Evolutionary conservation across 768 basidiomycete species (phyloP).

Genomic region (Fomitopsis serialis): DNA sequence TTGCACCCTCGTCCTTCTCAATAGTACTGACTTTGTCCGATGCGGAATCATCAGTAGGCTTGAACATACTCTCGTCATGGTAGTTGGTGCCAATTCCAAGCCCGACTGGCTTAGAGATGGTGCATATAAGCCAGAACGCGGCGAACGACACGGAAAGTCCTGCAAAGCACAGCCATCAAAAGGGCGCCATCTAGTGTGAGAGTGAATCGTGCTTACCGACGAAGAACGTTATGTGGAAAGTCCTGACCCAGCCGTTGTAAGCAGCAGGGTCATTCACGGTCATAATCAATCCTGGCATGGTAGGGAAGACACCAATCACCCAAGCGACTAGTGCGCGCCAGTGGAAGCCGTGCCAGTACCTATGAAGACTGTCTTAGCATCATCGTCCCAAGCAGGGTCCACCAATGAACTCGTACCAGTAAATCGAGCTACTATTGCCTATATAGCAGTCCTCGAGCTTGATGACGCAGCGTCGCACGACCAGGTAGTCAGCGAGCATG

Average conservation of each 20-base stretch:
- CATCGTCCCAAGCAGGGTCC: neutral
- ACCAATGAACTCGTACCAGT: neutral
- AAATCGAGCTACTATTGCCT: neutral
- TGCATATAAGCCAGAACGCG: neutral
- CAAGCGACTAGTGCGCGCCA: slow-evolving; percentile 2
- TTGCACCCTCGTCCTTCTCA: no score
- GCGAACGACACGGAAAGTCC: neutral
- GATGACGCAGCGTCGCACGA: neutral
- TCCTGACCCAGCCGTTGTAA: neutral
- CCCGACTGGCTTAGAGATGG: neutral
- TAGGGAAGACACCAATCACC: neutral
- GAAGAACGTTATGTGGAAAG: slow-evolving; percentile 1
- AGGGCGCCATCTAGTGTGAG: no score
- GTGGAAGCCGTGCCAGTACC: slow-evolving; percentile 3
- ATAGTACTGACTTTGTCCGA: no score
- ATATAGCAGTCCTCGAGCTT: slow-evolving; percentile 2
- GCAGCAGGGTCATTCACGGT: neutral
- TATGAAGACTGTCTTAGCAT: neutral
- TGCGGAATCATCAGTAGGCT: no score
- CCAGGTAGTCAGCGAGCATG: slow-evolving; percentile 2
- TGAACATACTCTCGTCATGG: neutral
- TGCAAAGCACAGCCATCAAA: neutral
- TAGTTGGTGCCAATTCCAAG: neutral
- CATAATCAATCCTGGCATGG: slow-evolving; percentile 1
- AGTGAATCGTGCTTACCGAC: neutral